Evolutionary conservation across 306 rosid species (phyloP), one percentile per base, ranked within the genome.

Genomic region (Gleditsia sinensis): DNA sequence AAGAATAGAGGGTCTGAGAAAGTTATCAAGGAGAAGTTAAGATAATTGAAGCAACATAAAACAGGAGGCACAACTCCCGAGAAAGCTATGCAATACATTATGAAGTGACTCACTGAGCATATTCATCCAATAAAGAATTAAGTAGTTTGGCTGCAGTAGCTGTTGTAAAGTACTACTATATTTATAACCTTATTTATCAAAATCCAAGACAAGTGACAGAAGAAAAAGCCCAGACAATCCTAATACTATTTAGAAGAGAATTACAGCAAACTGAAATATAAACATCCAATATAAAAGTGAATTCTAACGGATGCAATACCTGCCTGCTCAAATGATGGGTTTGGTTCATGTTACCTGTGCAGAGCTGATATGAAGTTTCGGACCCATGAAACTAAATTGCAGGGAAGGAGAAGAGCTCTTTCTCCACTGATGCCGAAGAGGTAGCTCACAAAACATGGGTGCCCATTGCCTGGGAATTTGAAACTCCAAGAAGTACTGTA

Each of bases 381-480:
- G 89, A 69, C 98, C 86, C 83, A 94, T 25, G 82, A 91, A 91
- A 84, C 83, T 77, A 84, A 91, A 90, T 82, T 88, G 97, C 63
- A 91, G 79, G 72, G 91, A 67, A 75, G 91, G 88, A 78, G 94
- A 88, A 54, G 85, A 66, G 13, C 84, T 69, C 82, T 77, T 85
- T 80, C 51, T 94, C 70, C 75, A 68, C 67, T 85, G 96, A 87
- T 88, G 97, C 77, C 97, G 81, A 54, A 94, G 96, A 58, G 98
- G 97, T 60, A 94, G 87, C 81, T 94, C 97, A 12, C 96, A 85
- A 77, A 91, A 94, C 91, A 91, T 89, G 57, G 98, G 98, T 12
- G 92, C 98, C 98, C 98, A 94, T 82, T 94, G 98, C 84, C 90
- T 85, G 23, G 98, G 97, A 87, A 94, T 88, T 89, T 94, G 98